Conservation (phyloP, 345 rosid species). For the Corchorus capsularis region DNA sequence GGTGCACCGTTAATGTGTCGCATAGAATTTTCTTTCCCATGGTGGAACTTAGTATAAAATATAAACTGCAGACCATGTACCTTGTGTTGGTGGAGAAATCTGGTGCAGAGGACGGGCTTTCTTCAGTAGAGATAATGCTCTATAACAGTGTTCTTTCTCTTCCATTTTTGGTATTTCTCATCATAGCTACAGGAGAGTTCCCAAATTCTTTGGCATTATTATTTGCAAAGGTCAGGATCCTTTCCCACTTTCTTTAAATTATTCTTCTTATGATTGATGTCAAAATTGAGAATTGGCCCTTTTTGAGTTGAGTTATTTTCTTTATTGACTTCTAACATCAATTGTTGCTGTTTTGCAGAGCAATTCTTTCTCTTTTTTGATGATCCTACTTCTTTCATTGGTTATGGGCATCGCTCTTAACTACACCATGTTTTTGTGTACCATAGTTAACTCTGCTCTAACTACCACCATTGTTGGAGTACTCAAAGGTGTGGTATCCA, state of each 20-base stretch:
- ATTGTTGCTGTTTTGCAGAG: slow-evolving; percentile 51
- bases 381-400: slow-evolving; percentile 67
- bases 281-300: background rate
- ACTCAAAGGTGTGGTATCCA: slow-evolving; percentile 95
- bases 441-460: slow-evolving; percentile 93
- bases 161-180: slow-evolving; percentile 79
- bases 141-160: slow-evolving; percentile 93
- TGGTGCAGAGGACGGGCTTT: slow-evolving; percentile 96
- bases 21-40: slow-evolving; percentile 15
- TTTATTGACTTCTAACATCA: slow-evolving; percentile 6
- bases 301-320: background rate
- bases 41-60: slow-evolving; percentile 18
- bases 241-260: slow-evolving; percentile 13
- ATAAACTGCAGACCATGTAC: slow-evolving; percentile 84
- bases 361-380: slow-evolving; percentile 68
- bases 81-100: slow-evolving; percentile 94
- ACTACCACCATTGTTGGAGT: slow-evolving; percentile 98
- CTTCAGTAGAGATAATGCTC: slow-evolving; percentile 91
- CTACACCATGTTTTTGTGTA: slow-evolving; percentile 96
- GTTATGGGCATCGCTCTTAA: slow-evolving; percentile 94
- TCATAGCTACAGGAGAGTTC: slow-evolving; percentile 81
- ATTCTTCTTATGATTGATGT: background rate
- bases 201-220: slow-evolving; percentile 73
- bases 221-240: slow-evolving; percentile 77
- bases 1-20: background rate